A percentile compares a stretch with the other conserved stretches of the same genome.
phyloP scores from a whole-genome alignment of 2,329 filamentous ascomycete genomes.

The Berkeleyomyces rouxiae region DNA sequence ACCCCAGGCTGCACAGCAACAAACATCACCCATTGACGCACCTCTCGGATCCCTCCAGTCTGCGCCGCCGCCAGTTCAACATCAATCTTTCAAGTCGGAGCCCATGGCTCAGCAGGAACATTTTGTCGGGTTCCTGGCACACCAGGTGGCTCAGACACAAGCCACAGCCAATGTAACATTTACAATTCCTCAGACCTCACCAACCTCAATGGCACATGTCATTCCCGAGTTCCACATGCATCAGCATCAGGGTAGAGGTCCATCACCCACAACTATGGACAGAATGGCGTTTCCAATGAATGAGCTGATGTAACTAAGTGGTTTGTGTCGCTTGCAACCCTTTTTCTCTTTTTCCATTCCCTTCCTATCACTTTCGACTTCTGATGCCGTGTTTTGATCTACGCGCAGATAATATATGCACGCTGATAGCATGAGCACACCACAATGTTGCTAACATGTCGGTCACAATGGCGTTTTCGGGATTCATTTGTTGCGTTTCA shows the following conservation, averaged over 20 bases:
- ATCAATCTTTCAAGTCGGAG: constrained; percentile 3
- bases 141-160: not conserved
- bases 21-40: not conserved
- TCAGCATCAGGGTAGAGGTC: not conserved
- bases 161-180: not conserved
- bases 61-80: not conserved
- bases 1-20: not conserved
- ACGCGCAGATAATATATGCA: not conserved
- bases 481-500: not conserved
- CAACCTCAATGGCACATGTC: constrained; percentile 1
- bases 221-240: constrained; percentile 6
- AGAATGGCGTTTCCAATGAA: constrained; percentile 7
- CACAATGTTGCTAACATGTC: not conserved
- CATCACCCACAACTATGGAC: not conserved
- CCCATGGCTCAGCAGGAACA: not conserved
- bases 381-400: not conserved
- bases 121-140: not conserved
- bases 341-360: not conserved
- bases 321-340: not conserved
- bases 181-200: not conserved
- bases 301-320: not conserved
- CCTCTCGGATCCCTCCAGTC: not conserved
- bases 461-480: not conserved
- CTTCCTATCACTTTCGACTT: not conserved
- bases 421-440: too few relatives aligned